These are phyloP conservation scores for Collybia sordida DNA, from an alignment of 768 basidiomycete genomes.

Conservation along the genomic window DNA sequence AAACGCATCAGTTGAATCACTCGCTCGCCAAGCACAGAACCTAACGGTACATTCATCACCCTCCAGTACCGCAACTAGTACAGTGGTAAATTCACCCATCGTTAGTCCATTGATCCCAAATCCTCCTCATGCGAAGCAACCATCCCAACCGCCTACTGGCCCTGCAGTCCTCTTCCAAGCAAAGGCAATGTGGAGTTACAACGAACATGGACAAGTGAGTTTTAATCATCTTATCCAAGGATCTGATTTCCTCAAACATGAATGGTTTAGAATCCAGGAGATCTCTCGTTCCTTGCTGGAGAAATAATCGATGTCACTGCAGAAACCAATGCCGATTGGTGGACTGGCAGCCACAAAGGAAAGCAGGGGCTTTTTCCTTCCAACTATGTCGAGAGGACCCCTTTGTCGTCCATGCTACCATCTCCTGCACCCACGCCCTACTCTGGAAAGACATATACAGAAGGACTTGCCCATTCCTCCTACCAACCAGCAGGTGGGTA, in stretches of 20 bases:
- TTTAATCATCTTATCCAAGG: conserved; percentile 3
- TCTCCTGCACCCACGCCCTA: conserved; percentile 19
- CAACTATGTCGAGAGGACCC: conserved; percentile 64
- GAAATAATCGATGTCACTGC: conserved; percentile 78
- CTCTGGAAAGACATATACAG: background rate
- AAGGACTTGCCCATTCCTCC: conserved; percentile 14
- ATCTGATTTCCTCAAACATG: conserved; percentile 1
- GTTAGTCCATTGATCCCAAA: background rate
- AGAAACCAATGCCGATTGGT: conserved; percentile 87
- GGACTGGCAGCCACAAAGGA: conserved; percentile 68
- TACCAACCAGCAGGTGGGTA: conserved; percentile 2
- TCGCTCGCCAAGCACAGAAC: background rate
- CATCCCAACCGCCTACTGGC: conserved; percentile 7
- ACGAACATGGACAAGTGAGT: conserved; percentile 53
- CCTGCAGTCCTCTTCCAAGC: conserved; percentile 33
- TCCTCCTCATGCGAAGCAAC: too few species aligned
- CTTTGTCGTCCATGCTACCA: conserved; percentile 10
- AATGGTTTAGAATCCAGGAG: conserved; percentile 66
- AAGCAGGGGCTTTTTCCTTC: conserved; percentile 78
- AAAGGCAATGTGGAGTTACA: conserved; percentile 67
- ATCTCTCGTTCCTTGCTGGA: conserved; percentile 73
- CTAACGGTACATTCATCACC: background rate
- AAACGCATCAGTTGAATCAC: background rate
- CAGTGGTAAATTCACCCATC: background rate
- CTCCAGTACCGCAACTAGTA: background rate